A percentile compares a stretch with the other conserved stretches of the same genome.
Conservation (phyloP, 805 yeast species). For the Peterozyma xylosa region DNA sequence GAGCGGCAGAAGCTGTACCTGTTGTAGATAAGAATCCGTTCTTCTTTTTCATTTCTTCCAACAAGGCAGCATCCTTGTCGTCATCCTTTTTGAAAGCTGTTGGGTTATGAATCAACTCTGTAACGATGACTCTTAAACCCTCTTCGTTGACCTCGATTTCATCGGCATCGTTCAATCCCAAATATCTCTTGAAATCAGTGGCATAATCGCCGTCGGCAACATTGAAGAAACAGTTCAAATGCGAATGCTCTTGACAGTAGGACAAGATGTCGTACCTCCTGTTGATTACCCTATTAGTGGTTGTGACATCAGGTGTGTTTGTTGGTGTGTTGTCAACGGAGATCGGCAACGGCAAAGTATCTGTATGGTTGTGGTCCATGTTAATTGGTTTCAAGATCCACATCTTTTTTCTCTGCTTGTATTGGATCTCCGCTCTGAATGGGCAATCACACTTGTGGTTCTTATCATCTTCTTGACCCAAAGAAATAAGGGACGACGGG, state of each 20-base stretch:
- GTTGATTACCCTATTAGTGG: background rate
- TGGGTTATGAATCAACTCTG: conserved; percentile 4
- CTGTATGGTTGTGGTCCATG: conserved; percentile 13
- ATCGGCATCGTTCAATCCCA: conserved; percentile 4
- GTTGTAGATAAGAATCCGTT: background rate
- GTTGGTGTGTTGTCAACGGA: conserved; percentile 8
- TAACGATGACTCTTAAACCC: background rate
- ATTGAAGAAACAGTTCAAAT: conserved; percentile 4
- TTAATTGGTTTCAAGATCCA: conserved; percentile 18
- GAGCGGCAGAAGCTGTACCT: background rate
- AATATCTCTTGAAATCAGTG: conserved; percentile 1
- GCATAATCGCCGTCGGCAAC: background rate
- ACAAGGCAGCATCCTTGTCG: background rate
- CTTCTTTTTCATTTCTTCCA: background rate
- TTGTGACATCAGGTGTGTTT: background rate
- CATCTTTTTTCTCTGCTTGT: conserved; percentile 14
- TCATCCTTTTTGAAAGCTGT: background rate
- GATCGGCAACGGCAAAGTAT: conserved; percentile 1
- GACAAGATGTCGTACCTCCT: conserved; percentile 1
- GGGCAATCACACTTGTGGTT: conserved; percentile 12
- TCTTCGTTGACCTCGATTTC: conserved; percentile 2
- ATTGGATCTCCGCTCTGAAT: conserved; percentile 18
- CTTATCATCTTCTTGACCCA: background rate
- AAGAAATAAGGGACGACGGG: background rate
- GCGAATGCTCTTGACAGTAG: conserved; percentile 1